Base-by-base conservation (phyloP, 331 rosid genomes). In the Quercus tomentella region DNA sequence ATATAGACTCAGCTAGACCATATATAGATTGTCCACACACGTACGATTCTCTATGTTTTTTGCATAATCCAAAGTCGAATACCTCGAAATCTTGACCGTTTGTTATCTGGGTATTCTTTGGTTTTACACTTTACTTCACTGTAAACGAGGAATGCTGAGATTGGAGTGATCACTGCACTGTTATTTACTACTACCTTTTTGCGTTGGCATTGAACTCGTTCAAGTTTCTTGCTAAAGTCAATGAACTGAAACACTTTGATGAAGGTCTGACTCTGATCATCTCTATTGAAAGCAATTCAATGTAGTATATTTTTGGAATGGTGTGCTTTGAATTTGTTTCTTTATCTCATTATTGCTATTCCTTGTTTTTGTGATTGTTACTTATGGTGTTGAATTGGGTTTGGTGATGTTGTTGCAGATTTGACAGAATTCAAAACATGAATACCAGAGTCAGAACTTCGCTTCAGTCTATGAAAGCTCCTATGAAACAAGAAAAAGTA, bases 401-500 rank as follows among this genome's bases (percentile, higher is more conserved):
- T 70, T 75, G 18, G 73, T 15, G 49, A 74, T 73, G 60, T 30
- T 56, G 73, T 56, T 73, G 85, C 87, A 84, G 90, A 77, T 66
- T 72, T 74, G 41, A 77, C 57, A 75, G 14, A 79, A 79, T 28
- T 82, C 43, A 37, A 66, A 82, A 78, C 81, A 90, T 89, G 97
- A 86, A 87, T 73, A 84, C 83, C 60, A 84, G 77, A 79, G 72
- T 76, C 75, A 89, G 85, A 77, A 79, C 88, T 7, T 79, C 72
- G 77, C 74, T 84, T 43, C 82, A 82, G 83, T 76, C 84, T 14
- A 81, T 79, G 82, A 89, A 90, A 79, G 73, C 90, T 89, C 86
- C 89, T 37, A 61, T 76, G 30, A 74, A 83, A 77, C 81, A 76
- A 74, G 87, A 81, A 77, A 89, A 90, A 33, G 97, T 95, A 90